These are phyloP conservation scores for Heterobasidion occidentale DNA, from an alignment of 1,284 basidiomycete species.

Conservation along the genomic window DNA sequence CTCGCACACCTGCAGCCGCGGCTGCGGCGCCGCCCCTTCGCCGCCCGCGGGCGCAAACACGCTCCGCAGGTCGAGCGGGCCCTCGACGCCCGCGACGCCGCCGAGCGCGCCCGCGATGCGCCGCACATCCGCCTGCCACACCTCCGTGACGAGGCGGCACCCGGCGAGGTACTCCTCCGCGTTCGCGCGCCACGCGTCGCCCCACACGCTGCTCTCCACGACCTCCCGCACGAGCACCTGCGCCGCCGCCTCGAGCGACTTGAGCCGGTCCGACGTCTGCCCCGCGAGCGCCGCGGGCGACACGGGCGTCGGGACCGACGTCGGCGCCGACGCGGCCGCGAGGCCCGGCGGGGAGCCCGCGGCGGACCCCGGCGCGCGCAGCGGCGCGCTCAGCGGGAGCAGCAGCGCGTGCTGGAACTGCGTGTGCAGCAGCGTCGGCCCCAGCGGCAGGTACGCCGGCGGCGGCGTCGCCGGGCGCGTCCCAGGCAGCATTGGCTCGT, in stretches of 20 bases:
- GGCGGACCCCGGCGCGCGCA: slow-evolving; percentile 41
- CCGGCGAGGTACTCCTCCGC: slow-evolving; percentile 20
- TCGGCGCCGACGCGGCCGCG: slow-evolving; percentile 30
- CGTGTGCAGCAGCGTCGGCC: slow-evolving; percentile 54
- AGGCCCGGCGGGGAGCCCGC: slow-evolving; percentile 33
- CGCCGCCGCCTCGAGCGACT: slow-evolving; percentile 57
- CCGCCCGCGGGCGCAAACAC: slow-evolving; percentile 24
- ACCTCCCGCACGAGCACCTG: slow-evolving; percentile 52
- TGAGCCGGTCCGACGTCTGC: slow-evolving; percentile 50
- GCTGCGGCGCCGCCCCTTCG: neutral
- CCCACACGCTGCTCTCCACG: slow-evolving; percentile 63
- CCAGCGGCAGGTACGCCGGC: slow-evolving; percentile 59
- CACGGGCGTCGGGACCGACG: slow-evolving; percentile 67
- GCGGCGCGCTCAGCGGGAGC: slow-evolving; percentile 47
- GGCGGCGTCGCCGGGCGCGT: slow-evolving; percentile 61
- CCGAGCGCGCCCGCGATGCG: slow-evolving; percentile 28
- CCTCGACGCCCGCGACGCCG: slow-evolving; percentile 18
- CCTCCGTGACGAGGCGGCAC: slow-evolving; percentile 20
- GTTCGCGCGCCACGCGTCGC: slow-evolving; percentile 52
- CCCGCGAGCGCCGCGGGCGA: slow-evolving; percentile 65
- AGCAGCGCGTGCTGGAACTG: slow-evolving; percentile 56
- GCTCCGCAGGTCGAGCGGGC: slow-evolving; percentile 21
- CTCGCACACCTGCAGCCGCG: slow-evolving; percentile 32
- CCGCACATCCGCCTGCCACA: slow-evolving; percentile 51
- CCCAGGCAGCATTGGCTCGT: slow-evolving; percentile 17